Evolutionary conservation across 192 early-diverging fungal species (phyloP).

Genomic region (Coemansia erecta): DNA sequence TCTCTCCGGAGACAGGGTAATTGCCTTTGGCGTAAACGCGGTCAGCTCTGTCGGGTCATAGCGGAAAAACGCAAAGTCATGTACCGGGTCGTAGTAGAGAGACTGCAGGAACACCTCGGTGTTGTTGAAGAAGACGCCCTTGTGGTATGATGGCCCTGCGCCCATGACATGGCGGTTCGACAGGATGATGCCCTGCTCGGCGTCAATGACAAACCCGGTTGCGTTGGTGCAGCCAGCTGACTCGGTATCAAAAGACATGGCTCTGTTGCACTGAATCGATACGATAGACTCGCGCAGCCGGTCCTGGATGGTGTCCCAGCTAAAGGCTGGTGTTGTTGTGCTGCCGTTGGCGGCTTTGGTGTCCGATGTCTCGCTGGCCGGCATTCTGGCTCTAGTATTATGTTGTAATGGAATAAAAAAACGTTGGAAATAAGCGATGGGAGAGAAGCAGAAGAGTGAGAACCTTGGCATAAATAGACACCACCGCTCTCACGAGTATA

Average conservation of each 20-base stretch:
- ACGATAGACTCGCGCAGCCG: constrained; percentile 16
- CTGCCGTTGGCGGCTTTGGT: background rate
- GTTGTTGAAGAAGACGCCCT: constrained; percentile 65
- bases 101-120: constrained; percentile 67
- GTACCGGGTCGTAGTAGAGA: constrained; percentile 74
- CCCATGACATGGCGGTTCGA: constrained; percentile 75
- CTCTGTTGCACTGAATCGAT: constrained; percentile 4
- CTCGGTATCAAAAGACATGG: constrained; percentile 15
- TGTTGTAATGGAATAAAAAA: background rate
- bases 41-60: constrained; percentile 67
- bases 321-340: background rate
- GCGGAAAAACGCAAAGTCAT: constrained; percentile 79
- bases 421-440: background rate
- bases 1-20: constrained; percentile 60
- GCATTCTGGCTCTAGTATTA: background rate
- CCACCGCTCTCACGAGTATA: too few species aligned
- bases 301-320: constrained; percentile 30
- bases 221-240: constrained; percentile 20
- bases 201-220: constrained; percentile 77
- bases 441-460: background rate
- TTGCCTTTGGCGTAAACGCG: constrained; percentile 19
- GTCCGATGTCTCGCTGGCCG: background rate
- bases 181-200: constrained; percentile 63
- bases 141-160: constrained; percentile 63
- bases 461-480: background rate